Conservation (phyloP, 2,329 filamentous ascomycete species). For the Sporothrix globosa region DNA sequence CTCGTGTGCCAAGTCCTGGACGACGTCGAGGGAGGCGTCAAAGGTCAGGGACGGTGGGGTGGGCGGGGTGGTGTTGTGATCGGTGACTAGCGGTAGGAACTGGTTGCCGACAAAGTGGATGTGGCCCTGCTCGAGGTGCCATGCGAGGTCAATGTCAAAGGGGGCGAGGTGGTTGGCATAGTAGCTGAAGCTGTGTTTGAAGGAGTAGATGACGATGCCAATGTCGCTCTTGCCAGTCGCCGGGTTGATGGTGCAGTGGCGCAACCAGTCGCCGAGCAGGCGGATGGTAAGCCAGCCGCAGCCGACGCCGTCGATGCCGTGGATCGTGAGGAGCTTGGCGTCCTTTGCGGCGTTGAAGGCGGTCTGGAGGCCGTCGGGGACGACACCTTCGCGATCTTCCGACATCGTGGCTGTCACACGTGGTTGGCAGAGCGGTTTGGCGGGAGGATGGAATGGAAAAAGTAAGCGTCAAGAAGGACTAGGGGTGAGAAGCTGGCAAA, state of each 20-base stretch:
- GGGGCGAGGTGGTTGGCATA: constrained; percentile 29
- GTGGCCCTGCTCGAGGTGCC: constrained; percentile 32
- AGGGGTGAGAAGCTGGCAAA: background rate
- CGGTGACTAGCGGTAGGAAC: constrained; percentile 26
- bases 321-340: constrained; percentile 23
- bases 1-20: constrained; percentile 31
- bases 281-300: constrained; percentile 33
- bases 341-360: constrained; percentile 28
- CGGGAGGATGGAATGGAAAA: background rate
- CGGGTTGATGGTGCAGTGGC: constrained; percentile 4
- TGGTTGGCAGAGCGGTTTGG: background rate
- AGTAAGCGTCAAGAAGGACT: background rate
- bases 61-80: background rate
- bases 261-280: constrained; percentile 34
- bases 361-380: constrained; percentile 10
- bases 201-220: constrained; percentile 34
- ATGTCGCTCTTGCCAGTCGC: constrained; percentile 24
- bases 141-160: constrained; percentile 34
- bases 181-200: constrained; percentile 34
- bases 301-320: constrained; percentile 29
- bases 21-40: constrained; percentile 30
- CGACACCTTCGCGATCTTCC: background rate
- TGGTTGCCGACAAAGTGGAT: constrained; percentile 34
- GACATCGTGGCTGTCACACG: constrained; percentile 3
- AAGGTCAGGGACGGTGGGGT: constrained; percentile 24